Conservation (phyloP, 352 stramenopile species). For the Thraustochytrium sp. region DNA sequence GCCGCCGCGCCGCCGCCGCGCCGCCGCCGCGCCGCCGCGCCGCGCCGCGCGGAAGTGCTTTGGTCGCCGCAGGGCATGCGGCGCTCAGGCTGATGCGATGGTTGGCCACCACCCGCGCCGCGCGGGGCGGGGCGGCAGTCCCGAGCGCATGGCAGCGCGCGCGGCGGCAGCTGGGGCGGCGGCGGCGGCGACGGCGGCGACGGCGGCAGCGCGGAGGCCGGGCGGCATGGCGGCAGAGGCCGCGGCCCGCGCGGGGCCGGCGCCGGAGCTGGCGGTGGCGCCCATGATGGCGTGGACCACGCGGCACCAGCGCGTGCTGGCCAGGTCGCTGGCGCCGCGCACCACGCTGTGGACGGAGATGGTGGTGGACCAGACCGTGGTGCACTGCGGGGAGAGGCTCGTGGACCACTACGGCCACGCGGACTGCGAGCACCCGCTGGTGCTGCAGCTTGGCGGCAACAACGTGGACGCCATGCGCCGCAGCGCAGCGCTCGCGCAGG, state of each 20-base stretch:
- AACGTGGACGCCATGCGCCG: slow-evolving; percentile 67
- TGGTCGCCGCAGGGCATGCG: too few species aligned
- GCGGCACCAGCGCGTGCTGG: slow-evolving; percentile 83
- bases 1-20: background rate
- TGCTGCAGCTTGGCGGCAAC: slow-evolving; percentile 88
- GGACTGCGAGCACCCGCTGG: slow-evolving; percentile 70
- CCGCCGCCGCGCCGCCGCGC: background rate
- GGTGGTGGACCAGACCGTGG: slow-evolving; percentile 91
- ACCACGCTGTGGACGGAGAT: slow-evolving; percentile 98
- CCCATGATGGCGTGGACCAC: slow-evolving; percentile 97
- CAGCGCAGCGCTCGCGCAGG: slow-evolving; percentile 50
- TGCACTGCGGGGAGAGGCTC: slow-evolving; percentile 56
- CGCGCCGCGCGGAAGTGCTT: too few species aligned
- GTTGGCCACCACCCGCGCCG: too few species aligned
- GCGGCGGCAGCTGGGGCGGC: background rate
- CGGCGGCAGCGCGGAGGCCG: background rate
- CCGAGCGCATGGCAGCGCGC: too few species aligned
- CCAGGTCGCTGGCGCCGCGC: slow-evolving; percentile 81
- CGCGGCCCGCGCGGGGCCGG: background rate
- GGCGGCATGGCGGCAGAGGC: background rate
- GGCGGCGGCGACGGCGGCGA: background rate
- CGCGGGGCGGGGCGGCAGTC: too few species aligned
- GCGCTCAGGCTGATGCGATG: too few species aligned
- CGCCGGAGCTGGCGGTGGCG: slow-evolving; percentile 56
- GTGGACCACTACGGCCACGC: slow-evolving; percentile 80